These are phyloP conservation scores for Triangularia setosa DNA, from an alignment of 2,329 filamentous ascomycete genomes.

Conservation along the genomic window DNA sequence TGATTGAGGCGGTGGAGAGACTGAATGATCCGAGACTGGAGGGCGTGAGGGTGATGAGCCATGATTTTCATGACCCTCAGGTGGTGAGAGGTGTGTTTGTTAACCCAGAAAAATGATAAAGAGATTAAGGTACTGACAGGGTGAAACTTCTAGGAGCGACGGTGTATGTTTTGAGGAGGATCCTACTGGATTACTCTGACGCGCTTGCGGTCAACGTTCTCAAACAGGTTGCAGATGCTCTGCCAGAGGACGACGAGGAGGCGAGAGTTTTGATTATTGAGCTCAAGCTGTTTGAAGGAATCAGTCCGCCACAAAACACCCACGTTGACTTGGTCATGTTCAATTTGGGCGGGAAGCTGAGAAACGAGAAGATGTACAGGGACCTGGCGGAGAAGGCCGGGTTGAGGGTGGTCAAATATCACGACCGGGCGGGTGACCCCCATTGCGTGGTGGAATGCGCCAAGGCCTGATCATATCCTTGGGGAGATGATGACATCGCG, in stretches of 20 bases:
- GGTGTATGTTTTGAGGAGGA: conserved; percentile 28
- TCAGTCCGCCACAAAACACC: conserved; percentile 18
- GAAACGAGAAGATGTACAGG: conserved; percentile 20
- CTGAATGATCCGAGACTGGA: conserved; percentile 15
- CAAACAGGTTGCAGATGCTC: conserved; percentile 20
- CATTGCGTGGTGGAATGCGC: conserved; percentile 25
- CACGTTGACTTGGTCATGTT: conserved; percentile 27
- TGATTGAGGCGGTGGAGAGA: conserved; percentile 24
- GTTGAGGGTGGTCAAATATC: conserved; percentile 18
- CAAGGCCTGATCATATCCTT: conserved; percentile 6
- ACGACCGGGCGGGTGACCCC: conserved; percentile 11
- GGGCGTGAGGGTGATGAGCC: conserved; percentile 25
- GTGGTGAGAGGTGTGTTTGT: conserved; percentile 25
- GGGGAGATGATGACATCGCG: not conserved
- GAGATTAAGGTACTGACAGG: too few relatives aligned
- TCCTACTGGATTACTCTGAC: conserved; percentile 32
- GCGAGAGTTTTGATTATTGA: conserved; percentile 27
- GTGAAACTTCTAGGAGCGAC: conserved; percentile 19
- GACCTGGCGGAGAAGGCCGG: conserved; percentile 18
- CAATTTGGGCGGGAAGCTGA: conserved; percentile 26
- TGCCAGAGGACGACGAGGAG: conserved; percentile 19
- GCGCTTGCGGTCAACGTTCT: conserved; percentile 22
- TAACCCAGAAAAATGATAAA: too few relatives aligned
- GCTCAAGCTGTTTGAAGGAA: conserved; percentile 20
- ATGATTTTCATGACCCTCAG: conserved; percentile 30